Evolutionary conservation across 306 rosid species (phyloP).

Genomic region (Vigna nakashimae): DNA sequence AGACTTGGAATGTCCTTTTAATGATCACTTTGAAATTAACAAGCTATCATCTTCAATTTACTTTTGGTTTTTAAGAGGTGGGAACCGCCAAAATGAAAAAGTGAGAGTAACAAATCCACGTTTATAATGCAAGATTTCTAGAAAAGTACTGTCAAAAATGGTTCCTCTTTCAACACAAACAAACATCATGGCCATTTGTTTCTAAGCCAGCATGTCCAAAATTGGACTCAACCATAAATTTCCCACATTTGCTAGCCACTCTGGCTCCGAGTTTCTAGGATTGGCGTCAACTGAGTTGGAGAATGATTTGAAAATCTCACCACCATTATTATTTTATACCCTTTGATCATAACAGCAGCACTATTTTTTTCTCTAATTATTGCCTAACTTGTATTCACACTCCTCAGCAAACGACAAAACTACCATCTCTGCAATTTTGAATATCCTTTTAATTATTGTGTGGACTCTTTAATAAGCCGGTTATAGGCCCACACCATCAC

Average conservation of each 20-base stretch:
- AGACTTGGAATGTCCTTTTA: slow-evolving; percentile 7
- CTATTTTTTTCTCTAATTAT: slow-evolving; percentile 40
- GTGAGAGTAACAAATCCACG: neutral
- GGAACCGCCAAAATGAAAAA: slow-evolving; percentile 15
- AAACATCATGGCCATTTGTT: slow-evolving; percentile 6
- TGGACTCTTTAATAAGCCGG: slow-evolving; percentile 40
- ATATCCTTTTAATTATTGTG: slow-evolving; percentile 35
- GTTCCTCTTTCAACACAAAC: slow-evolving; percentile 37
- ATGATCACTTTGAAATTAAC: slow-evolving; percentile 23
- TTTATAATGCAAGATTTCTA: too few relatives aligned
- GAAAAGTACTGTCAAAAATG: neutral
- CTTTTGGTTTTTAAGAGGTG: slow-evolving; percentile 35
- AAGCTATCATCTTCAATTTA: slow-evolving; percentile 32
- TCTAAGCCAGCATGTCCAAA: slow-evolving; percentile 35
- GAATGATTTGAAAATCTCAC: slow-evolving; percentile 27
- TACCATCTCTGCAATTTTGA: slow-evolving; percentile 19
- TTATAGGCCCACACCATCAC: slow-evolving; percentile 16
- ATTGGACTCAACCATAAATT: slow-evolving; percentile 24
- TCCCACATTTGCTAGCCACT: slow-evolving; percentile 23
- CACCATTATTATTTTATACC: slow-evolving; percentile 20
- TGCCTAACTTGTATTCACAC: slow-evolving; percentile 39
- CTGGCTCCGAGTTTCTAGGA: slow-evolving; percentile 42
- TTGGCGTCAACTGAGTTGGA: slow-evolving; percentile 29
- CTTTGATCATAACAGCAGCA: slow-evolving; percentile 22
- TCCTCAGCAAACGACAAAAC: slow-evolving; percentile 41